Base-by-base conservation (phyloP, 495 filamentous ascomycete species). In the Xylaria palmicola region DNA sequence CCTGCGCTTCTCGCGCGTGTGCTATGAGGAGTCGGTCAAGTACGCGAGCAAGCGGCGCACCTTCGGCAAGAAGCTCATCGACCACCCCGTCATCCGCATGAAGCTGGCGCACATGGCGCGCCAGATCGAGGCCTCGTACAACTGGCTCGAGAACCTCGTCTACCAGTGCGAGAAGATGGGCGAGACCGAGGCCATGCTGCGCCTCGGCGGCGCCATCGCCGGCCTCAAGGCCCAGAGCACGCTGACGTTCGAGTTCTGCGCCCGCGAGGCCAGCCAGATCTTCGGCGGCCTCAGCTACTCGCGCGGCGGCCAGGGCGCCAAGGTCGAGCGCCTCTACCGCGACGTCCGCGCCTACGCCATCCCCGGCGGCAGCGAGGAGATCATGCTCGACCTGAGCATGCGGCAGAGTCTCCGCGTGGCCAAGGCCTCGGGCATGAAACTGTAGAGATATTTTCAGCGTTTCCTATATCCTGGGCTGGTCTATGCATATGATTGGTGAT, bases 311-410 rank as follows among this genome's bases (percentile, higher is more conserved):
- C 93, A 97, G 77, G 94, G 94, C 60, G 93, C 86, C 36, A 98
- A 98, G 86, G 85, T 98, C 51, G 94, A 98, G 84, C 77, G 94
- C 34, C 77, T 98, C 65, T 98, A 98, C 73, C 82, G 94, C 59
- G 94, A 98, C 77, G 94, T 98, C n/a, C 82, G 94, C 59, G 94
- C 94, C 24, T 98, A 98, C 74, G 93, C 94, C 49, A 98, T 98
- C 65, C 94, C 94, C 4, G 94, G 94, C 73, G 94, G 94, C 34
- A 90, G 86, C 71, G 94, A 98, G 79, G 94, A 98, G 83, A 98
- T 98, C 61, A 98, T 98, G 94, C 77, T 97, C 64, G 94, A 98
- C 79, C 76, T 98, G 67, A 96, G 91, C 75, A 97, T 98, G 74
- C 82, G 94, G 62, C 94, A 98, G 80, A 88, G 88, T 67, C 72